These are phyloP conservation scores for Fraxinus nigra DNA, from an alignment of 305 asterid species.

Conservation along the genomic window DNA sequence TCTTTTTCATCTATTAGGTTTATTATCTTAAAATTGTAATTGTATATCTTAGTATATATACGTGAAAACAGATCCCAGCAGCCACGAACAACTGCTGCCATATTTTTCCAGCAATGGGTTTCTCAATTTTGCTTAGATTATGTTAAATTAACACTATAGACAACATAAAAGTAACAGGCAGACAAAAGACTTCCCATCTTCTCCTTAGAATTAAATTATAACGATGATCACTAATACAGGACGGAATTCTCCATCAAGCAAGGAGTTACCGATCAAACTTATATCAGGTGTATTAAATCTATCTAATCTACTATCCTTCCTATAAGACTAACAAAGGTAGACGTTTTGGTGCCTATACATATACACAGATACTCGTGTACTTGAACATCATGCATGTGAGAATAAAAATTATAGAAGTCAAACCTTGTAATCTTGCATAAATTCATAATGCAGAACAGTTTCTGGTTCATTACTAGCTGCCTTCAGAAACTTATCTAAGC, in stretches of 20 bases:
- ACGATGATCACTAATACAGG: background rate
- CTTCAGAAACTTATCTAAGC: slow-evolving; percentile 89
- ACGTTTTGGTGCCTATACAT: background rate
- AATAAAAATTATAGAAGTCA: slow-evolving; percentile 14
- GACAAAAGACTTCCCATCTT: background rate
- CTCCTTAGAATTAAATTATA: background rate
- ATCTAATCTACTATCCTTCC: background rate
- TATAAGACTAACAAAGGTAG: background rate
- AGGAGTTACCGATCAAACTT: background rate
- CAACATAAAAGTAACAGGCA: background rate
- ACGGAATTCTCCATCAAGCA: background rate
- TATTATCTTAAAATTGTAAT: no score
- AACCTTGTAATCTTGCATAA: slow-evolving; percentile 99
- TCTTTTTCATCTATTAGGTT: no score
- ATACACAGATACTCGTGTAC: background rate
- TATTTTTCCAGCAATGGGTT: no score
- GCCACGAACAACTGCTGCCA: no score
- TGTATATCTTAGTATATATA: no score
- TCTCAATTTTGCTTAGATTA: no score
- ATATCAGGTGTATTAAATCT: background rate
- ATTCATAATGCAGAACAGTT: slow-evolving; percentile 95
- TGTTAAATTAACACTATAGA: background rate
- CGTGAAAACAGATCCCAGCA: no score
- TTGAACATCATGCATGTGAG: background rate
- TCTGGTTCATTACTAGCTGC: slow-evolving; percentile 99